Percentiles rank a stretch among this genome's conserved stretches.
phyloP scores from a whole-genome alignment of 2,329 filamentous ascomycete species.

The Trichoderma atroviride region DNA sequence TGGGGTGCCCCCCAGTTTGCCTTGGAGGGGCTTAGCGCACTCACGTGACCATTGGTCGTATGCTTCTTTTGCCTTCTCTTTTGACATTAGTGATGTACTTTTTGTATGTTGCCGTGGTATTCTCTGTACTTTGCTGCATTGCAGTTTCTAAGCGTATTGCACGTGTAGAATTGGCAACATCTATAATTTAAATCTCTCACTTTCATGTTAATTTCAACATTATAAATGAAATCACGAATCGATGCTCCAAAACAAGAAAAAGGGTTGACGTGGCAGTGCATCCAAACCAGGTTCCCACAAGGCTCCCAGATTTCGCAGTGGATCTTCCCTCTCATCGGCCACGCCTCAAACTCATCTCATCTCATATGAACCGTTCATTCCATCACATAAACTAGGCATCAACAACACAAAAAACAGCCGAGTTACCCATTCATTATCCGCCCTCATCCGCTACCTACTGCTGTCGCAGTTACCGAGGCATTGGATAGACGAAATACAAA shows the following conservation, averaged over 20 bases:
- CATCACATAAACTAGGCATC: conserved; percentile 14
- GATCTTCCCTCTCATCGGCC: neutral
- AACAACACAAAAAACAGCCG: neutral
- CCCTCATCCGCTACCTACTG: neutral
- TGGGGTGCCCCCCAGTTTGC: neutral
- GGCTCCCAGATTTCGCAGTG: conserved; percentile 14
- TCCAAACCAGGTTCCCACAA: neutral
- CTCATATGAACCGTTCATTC: neutral
- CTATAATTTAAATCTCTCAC: too few relatives aligned
- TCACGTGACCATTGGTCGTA: neutral
- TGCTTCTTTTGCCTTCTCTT: neutral
- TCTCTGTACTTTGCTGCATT: neutral
- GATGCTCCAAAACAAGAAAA: neutral
- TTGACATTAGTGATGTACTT: neutral
- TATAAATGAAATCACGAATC: neutral
- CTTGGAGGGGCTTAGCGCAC: neutral
- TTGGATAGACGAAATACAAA: neutral
- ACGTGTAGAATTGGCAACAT: neutral
- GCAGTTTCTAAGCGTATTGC: neutral
- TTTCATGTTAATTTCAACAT: neutral
- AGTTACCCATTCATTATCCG: neutral
- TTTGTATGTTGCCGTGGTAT: neutral
- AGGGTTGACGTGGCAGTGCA: conserved; percentile 11
- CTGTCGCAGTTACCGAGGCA: neutral
- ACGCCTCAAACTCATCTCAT: neutral